A percentile compares a stretch with the other conserved stretches of the same genome.
phyloP scores from a whole-genome alignment of 139 green algal genomes.

The Microglena sp. region DNA sequence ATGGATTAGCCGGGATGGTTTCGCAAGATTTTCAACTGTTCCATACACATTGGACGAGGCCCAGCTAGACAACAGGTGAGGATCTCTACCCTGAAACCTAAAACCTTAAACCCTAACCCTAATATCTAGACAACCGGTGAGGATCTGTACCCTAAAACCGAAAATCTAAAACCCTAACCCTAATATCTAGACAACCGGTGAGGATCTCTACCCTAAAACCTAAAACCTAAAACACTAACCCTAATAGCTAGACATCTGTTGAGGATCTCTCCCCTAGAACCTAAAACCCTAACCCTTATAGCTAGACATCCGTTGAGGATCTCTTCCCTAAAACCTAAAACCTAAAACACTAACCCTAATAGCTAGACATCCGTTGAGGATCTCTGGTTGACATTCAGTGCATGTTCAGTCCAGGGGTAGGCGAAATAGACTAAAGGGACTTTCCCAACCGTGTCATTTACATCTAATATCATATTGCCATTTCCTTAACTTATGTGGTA shows the following conservation, averaged over 20 bases:
- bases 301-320: constrained; percentile 14
- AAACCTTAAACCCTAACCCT: constrained; percentile 1
- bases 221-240: neutral
- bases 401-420: too few species aligned
- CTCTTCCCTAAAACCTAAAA: neutral
- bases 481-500: constrained; percentile 14
- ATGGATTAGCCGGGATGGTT: constrained; percentile 31
- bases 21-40: constrained; percentile 30
- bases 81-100: neutral
- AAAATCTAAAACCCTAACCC: neutral
- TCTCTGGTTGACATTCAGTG: too few species aligned
- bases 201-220: neutral
- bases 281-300: neutral
- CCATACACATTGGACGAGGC: constrained; percentile 26
- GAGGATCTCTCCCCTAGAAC: neutral
- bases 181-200: constrained; percentile 29
- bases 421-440: too few species aligned
- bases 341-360: neutral
- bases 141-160: neutral
- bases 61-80: constrained; percentile 24
- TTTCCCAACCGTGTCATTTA: too few species aligned
- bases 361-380: too few species aligned
- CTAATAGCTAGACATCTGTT: constrained; percentile 16
- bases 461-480: too few species aligned
- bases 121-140: constrained; percentile 27